Base-by-base conservation (phyloP, 345 rosid species). In the Rhodomyrtus tomentosa region DNA sequence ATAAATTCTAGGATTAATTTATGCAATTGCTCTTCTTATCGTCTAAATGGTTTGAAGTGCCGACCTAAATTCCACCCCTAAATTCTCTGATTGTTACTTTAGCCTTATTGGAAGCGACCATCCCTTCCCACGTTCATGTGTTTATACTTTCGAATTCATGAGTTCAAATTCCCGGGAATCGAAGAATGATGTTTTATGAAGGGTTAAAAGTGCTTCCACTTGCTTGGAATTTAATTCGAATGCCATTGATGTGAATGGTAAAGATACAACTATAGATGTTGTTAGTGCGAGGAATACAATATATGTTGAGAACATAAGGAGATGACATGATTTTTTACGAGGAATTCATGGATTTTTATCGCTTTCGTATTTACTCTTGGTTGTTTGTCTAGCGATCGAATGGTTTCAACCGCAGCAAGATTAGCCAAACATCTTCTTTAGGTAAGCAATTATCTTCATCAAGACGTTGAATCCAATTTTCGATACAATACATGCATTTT, bases 51-150 rank as follows among this genome's bases (percentile, higher is more conserved):
- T 48, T 48, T 48, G 50, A 2, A 10, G 50, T 48, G 12, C 6
- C 13, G 13, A 9, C 50, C 50, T 48, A 48, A 48, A 48, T 48
- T 48, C 3, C n/a, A n/a, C n/a, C n/a, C n/a, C n/a, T 48, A 48
- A 48, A 48, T 48, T 48, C 3, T 48, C 2, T 3, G 50, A 48
- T 48, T 4, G 10, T 18, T 68, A 36, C 25, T 36, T 8, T 18
- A 18, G 45, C 16, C 21, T 8, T 9, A 2, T 3, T 68, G 76
- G 12, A 36, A 32, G 9, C 5, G 13, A 4, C 24, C 76, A 18
- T 68, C 13, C 24, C 6, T 0, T 7, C 6, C 24, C 6, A 0
- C 4, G 24, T 36, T 36, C 1, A 0, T 18, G 1, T 0, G 7
- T 1, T 62, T 62, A 7, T 62, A 8, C 45, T 18, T 21, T 68